Evolutionary conservation across 1,284 basidiomycete species (phyloP).

Genomic region (Laetiporus sulphureus): DNA sequence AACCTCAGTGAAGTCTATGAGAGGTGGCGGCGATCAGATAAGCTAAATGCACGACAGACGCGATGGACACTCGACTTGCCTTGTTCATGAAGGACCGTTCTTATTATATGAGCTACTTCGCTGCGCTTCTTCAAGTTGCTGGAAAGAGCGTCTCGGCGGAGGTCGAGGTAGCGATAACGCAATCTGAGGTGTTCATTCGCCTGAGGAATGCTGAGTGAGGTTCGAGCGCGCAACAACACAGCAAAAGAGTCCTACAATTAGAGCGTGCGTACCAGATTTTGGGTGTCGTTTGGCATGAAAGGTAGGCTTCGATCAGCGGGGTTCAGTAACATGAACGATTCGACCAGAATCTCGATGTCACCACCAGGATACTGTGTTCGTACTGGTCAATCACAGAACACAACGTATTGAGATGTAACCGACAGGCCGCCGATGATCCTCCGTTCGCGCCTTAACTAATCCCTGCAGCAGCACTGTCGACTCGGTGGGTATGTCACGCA

Average conservation of each 20-base stretch:
- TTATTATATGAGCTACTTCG: constrained; percentile 71
- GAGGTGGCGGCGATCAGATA: constrained; percentile 12
- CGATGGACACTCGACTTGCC: constrained; percentile 38
- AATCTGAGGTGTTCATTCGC: constrained; percentile 83
- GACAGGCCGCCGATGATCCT: constrained; percentile 45
- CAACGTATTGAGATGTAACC: too few relatives aligned
- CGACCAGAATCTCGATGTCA: constrained; percentile 76
- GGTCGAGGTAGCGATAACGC: constrained; percentile 83
- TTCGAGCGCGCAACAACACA: not conserved
- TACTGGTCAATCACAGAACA: too few relatives aligned
- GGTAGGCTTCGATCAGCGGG: constrained; percentile 66
- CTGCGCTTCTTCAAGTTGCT: constrained; percentile 78
- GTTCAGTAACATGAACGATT: constrained; percentile 70
- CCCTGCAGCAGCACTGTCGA: constrained; percentile 75
- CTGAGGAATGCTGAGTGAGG: constrained; percentile 30
- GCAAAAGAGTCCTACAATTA: not conserved
- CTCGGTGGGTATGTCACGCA: constrained; percentile 66
- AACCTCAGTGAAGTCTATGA: constrained; percentile 79
- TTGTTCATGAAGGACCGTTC: constrained; percentile 68
- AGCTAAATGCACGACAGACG: constrained; percentile 1
- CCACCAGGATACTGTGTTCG: constrained; percentile 60
- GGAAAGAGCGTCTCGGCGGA: constrained; percentile 69
- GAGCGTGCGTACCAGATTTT: constrained; percentile 56
- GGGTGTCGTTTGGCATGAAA: constrained; percentile 73
- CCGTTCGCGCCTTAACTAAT: constrained; percentile 56